Percentiles rank a stretch among this genome's conserved stretches.
phyloP scores from a whole-genome alignment of 2,329 filamentous ascomycete genomes.

The Hortaea sp. region DNA sequence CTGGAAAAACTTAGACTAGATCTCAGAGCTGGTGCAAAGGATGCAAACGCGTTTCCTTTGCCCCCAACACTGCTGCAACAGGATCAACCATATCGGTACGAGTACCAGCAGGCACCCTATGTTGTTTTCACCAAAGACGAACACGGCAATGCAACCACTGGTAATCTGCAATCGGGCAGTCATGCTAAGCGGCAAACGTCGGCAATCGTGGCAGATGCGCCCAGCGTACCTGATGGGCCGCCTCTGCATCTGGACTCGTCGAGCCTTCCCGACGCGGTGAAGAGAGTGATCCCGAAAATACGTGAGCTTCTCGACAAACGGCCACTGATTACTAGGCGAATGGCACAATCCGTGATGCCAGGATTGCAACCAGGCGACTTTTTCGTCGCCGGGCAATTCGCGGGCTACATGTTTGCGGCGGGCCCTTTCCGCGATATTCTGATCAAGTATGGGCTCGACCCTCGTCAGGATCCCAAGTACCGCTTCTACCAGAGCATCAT shows the following conservation, averaged over 20 bases:
- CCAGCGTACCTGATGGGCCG: constrained; percentile 50
- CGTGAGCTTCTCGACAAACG: constrained; percentile 58
- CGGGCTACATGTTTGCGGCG: constrained; percentile 84
- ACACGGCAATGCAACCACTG: constrained; percentile 46
- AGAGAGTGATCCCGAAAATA: constrained; percentile 47
- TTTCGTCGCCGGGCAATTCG: constrained; percentile 69
- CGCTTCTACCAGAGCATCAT: constrained; percentile 81
- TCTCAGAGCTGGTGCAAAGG: constrained; percentile 54
- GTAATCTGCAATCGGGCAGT: constrained; percentile 35
- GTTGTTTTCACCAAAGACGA: constrained; percentile 53
- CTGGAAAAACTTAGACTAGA: constrained; percentile 59
- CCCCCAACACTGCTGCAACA: constrained; percentile 21
- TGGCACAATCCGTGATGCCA: constrained; percentile 61
- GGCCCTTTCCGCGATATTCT: constrained; percentile 88
- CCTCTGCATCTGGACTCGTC: constrained; percentile 40
- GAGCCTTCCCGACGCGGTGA: background rate
- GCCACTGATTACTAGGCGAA: constrained; percentile 79
- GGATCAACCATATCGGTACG: constrained; percentile 41
- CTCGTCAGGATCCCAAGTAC: constrained; percentile 63
- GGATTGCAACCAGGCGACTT: constrained; percentile 42
- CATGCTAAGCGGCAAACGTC: constrained; percentile 28
- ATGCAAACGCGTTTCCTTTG: constrained; percentile 46
- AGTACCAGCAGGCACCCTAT: constrained; percentile 77
- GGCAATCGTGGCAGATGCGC: constrained; percentile 52
- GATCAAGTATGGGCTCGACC: constrained; percentile 77